Percentiles rank a stretch among this genome's conserved stretches.
Conservation (phyloP, 2,329 filamentous ascomycete genomes). For the Fonsecaea pugnacius region DNA sequence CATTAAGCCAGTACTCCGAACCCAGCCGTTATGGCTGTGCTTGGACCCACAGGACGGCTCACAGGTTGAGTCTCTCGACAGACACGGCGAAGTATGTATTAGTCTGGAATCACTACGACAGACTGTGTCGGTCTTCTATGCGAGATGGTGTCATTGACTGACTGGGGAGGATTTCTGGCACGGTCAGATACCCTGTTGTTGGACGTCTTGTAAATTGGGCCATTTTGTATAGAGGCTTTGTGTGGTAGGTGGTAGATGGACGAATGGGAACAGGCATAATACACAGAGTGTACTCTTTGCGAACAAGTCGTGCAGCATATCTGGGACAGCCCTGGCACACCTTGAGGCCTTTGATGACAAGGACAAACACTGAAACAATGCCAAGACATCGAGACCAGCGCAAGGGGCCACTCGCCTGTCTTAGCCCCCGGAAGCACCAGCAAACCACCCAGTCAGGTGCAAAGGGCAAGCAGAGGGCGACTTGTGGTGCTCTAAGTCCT, state of each 20-base stretch:
- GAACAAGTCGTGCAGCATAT: no score
- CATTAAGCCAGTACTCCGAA: background rate
- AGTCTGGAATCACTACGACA: background rate
- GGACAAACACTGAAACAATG: conserved; percentile 3
- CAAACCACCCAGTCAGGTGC: conserved; percentile 3
- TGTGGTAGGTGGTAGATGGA: background rate
- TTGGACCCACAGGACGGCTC: background rate
- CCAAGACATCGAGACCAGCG: conserved; percentile 2
- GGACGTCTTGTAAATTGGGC: background rate
- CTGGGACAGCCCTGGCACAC: no score
- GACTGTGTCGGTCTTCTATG: background rate
- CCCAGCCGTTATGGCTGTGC: background rate
- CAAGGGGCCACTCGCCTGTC: background rate
- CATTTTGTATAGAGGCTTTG: background rate
- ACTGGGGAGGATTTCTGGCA: background rate
- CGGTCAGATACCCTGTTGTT: background rate
- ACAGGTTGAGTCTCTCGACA: background rate
- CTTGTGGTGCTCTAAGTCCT: conserved; percentile 1
- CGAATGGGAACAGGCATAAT: background rate
- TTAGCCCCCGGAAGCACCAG: background rate
- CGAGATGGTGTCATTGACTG: background rate
- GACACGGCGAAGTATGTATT: background rate
- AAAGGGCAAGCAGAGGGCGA: background rate
- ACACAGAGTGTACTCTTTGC: background rate
- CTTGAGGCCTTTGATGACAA: background rate